Evolutionary conservation across 257 asterid species (phyloP), one percentile per base, ranked within the genome.

Genomic region (Petunia axillaris): DNA sequence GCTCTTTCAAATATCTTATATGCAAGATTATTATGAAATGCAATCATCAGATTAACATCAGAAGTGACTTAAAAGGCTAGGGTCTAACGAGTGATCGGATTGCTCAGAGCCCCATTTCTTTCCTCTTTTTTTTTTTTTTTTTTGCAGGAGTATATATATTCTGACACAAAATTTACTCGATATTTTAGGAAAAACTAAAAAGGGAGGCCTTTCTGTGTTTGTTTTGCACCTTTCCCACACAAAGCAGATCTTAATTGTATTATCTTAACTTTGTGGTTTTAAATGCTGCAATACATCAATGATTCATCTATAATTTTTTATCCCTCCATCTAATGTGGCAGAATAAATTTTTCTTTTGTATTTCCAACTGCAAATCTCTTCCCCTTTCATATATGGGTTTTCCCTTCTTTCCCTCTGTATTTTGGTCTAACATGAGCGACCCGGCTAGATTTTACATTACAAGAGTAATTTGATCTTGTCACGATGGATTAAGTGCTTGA

Each of bases 171-270:
- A 71, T 9, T 48, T 71, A 35, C 44, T 13, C 44, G 35, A 55
- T 52, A 35, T 2, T 10, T 37, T 10, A 44, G 35, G 10, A 35
- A 25, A 25, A 25, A 25, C 25, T 25, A 59, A 71, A 59, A 68
- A 15, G 11, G 54, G 4, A 25, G 2, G 16, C 44, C 35, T 5
- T 35, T 0, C 6, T 48, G 77, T 71, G 14, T 52, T 43, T 50
- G 76, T 41, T n/a, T 7, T 46, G 9, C 59, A 2, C 16, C 77
- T 46, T 15, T 25, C 39, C 6, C 60, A 3, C 60, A 41, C 46
- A 46, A 71, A 70, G 50, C 77, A 71, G 60, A 71, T 39, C 13
- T 48, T 37, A 71, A 48, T 71, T 71, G 60, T 71, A 71, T n/a
- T 41, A 1, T 25, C 25, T 53, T 68, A 44, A 40, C 41, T 25